These are phyloP conservation scores for Penicillium sp. DNA, from an alignment of 2,329 filamentous ascomycete genomes.

Conservation along the genomic window DNA sequence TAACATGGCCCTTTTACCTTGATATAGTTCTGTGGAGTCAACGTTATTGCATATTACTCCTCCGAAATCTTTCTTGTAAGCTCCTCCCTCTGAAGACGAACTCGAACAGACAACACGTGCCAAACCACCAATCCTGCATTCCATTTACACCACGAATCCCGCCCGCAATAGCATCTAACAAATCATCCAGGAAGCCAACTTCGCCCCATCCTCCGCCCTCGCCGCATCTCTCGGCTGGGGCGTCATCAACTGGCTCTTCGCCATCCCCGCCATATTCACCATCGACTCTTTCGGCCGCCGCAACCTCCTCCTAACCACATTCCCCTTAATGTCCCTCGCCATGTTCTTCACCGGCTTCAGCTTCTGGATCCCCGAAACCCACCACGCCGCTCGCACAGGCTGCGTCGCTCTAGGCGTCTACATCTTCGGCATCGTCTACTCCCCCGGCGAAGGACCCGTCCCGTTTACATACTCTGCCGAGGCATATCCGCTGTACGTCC, in stretches of 20 bases:
- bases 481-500: conserved; percentile 59
- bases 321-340: conserved; percentile 56
- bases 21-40: conserved; percentile 42
- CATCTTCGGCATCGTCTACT: conserved; percentile 42
- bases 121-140: no score
- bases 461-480: conserved; percentile 64
- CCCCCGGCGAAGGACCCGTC: conserved; percentile 57
- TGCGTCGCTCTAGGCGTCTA: conserved; percentile 42
- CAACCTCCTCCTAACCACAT: conserved; percentile 57
- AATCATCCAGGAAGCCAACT: conserved; percentile 35
- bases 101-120: no score
- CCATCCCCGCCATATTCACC: conserved; percentile 57
- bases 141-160: no score
- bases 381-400: conserved; percentile 32
- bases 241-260: conserved; percentile 60
- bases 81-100: background rate
- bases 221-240: conserved; percentile 56
- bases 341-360: conserved; percentile 50
- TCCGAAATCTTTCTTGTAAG: conserved; percentile 51
- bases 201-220: conserved; percentile 47
- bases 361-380: conserved; percentile 45
- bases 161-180: no score
- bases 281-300: conserved; percentile 64
- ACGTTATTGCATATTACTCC: conserved; percentile 56
- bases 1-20: background rate